These are phyloP conservation scores for Tetraselmis striata DNA, from an alignment of 139 green algal genomes.

Conservation along the genomic window DNA sequence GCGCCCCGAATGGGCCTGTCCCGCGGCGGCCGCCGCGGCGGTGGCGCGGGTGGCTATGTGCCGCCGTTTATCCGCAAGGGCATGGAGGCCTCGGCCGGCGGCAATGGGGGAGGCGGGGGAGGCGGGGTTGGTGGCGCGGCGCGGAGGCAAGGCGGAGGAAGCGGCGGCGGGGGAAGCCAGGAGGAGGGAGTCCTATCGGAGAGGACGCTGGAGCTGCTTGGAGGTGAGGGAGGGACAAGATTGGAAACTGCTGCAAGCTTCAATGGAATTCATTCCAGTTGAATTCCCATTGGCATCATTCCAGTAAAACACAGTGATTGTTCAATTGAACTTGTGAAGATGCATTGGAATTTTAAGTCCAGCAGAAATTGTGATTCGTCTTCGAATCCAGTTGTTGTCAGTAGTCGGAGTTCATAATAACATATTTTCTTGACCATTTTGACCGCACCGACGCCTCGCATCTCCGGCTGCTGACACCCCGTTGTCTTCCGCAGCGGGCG, in stretches of 20 bases:
- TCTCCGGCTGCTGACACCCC: too few species aligned
- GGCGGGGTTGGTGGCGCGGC: too few species aligned
- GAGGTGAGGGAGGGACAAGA: conserved; percentile 34
- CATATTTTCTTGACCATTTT: too few species aligned
- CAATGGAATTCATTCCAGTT: too few species aligned
- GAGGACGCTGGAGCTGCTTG: conserved; percentile 54
- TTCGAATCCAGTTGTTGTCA: background rate
- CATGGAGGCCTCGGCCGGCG: conserved; percentile 16
- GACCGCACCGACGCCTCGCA: too few species aligned
- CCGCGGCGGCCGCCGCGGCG: conserved; percentile 4
- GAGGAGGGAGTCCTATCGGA: conserved; percentile 42
- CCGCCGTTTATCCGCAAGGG: conserved; percentile 57
- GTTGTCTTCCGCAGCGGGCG: background rate
- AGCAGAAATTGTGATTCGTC: background rate
- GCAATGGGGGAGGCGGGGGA: background rate
- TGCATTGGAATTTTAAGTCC: background rate
- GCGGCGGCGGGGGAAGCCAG: conserved; percentile 18
- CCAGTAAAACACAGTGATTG: conserved; percentile 15
- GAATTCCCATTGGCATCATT: too few species aligned
- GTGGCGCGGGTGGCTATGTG: conserved; percentile 44
- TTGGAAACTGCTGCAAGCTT: too few species aligned
- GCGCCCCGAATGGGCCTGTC: background rate
- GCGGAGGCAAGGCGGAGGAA: conserved; percentile 1
- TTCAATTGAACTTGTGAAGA: conserved; percentile 21
- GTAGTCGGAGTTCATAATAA: background rate